A percentile compares a stretch with the other conserved stretches of the same genome.
Conservation (phyloP, 106 monocot species). For the Dioscorea dumetorum region DNA sequence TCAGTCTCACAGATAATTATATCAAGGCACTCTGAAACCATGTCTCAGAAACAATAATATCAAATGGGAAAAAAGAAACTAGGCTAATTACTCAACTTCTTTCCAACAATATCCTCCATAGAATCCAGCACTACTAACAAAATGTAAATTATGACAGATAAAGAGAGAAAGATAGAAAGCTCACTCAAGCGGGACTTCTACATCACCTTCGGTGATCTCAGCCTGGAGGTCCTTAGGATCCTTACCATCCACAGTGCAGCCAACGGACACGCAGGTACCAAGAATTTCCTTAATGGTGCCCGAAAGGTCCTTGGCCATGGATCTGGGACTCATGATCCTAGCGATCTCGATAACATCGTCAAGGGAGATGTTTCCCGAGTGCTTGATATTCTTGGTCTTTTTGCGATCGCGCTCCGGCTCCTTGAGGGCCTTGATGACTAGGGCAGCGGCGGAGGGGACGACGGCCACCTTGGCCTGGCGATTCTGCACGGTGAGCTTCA, state of each 20-base stretch:
- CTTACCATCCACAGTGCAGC: constrained; percentile 18
- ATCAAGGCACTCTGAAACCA: no score
- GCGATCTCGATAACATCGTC: constrained; percentile 14
- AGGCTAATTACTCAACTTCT: no score
- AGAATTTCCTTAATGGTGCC: constrained; percentile 19
- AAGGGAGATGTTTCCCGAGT: constrained; percentile 23
- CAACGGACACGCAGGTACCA: constrained; percentile 16
- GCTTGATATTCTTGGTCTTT: constrained; percentile 30
- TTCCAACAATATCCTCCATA: no score
- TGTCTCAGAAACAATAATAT: no score
- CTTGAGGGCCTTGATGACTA: constrained; percentile 43
- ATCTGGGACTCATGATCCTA: constrained; percentile 5
- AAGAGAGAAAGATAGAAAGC: neutral
- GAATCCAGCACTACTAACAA: no score
- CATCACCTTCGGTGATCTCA: constrained; percentile 12
- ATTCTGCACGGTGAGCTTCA: constrained; percentile 43
- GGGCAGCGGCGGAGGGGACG: constrained; percentile 35
- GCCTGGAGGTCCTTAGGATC: constrained; percentile 16
- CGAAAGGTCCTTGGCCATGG: constrained; percentile 19
- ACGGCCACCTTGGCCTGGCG: constrained; percentile 46
- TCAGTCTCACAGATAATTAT: no score
- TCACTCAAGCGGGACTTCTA: constrained; percentile 10
- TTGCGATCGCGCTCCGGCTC: constrained; percentile 39
- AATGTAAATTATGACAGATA: no score
- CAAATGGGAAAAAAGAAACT: no score